phyloP scores from a whole-genome alignment of 2,329 filamentous ascomycete species.

The Hypoxylon sp. region DNA sequence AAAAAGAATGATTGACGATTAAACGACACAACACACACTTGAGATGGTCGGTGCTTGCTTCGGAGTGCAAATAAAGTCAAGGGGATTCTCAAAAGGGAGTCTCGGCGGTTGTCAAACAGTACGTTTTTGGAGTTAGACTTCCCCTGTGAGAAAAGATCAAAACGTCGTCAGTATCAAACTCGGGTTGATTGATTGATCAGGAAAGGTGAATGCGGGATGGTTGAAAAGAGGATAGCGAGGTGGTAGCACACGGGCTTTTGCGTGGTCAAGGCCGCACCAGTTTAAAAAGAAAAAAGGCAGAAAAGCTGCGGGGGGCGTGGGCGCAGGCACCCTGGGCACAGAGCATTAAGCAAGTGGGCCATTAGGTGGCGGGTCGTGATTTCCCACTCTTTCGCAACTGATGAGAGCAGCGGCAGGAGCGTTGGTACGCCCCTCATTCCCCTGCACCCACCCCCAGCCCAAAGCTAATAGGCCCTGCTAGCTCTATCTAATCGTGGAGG shows the following conservation, averaged over 20 bases:
- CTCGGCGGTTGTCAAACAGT: constrained; percentile 47
- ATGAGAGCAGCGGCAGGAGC: constrained; percentile 30
- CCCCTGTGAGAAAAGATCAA: constrained; percentile 60
- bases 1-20: constrained; percentile 31
- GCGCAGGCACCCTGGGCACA: constrained; percentile 38
- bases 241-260: constrained; percentile 63
- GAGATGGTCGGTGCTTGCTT: constrained; percentile 35
- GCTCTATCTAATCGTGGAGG: constrained; percentile 47
- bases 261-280: constrained; percentile 59
- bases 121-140: constrained; percentile 56
- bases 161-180: constrained; percentile 58
- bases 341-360: constrained; percentile 28
- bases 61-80: constrained; percentile 37
- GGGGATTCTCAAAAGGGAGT: constrained; percentile 43
- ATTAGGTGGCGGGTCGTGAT: constrained; percentile 44
- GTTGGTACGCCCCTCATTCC: constrained; percentile 37
- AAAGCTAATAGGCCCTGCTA: constrained; percentile 36
- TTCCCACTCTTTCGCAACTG: constrained; percentile 39
- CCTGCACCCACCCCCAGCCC: constrained; percentile 35
- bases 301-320: constrained; percentile 46
- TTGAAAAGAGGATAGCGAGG: constrained; percentile 67
- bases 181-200: constrained; percentile 63
- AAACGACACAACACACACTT: constrained; percentile 11
- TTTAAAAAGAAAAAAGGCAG: constrained; percentile 58
- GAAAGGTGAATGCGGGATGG: constrained; percentile 65